Evolutionary conservation across 1,139 yeast species (phyloP).

Genomic region (Suhomyces wounanorum): DNA sequence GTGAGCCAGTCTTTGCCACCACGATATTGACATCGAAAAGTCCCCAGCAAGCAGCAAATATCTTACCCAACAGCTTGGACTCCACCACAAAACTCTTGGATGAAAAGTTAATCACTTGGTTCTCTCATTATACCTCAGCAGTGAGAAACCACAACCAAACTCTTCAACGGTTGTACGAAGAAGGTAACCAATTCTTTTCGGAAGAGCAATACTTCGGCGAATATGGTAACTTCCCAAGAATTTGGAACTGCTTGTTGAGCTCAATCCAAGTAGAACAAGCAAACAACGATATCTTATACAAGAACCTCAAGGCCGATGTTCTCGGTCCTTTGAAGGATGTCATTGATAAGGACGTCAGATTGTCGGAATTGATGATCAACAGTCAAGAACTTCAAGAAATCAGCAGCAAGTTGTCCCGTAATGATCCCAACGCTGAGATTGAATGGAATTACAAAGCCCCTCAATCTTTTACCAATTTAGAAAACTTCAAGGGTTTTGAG

Average conservation of each 20-base stretch:
- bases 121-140: constrained; percentile 17
- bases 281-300: constrained; percentile 53
- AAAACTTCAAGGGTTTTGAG: constrained; percentile 69
- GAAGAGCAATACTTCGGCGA: constrained; percentile 29
- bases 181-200: constrained; percentile 16
- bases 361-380: constrained; percentile 42
- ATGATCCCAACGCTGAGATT: constrained; percentile 36
- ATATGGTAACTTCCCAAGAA: constrained; percentile 54
- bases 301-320: constrained; percentile 56
- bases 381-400: constrained; percentile 45
- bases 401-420: constrained; percentile 23
- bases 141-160: constrained; percentile 16
- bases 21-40: constrained; percentile 46
- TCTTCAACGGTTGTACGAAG: constrained; percentile 17
- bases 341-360: constrained; percentile 55
- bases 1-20: constrained; percentile 32
- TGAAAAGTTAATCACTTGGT: constrained; percentile 19
- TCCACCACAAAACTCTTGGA: constrained; percentile 18
- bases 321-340: constrained; percentile 56
- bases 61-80: constrained; percentile 38
- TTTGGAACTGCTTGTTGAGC: constrained; percentile 60
- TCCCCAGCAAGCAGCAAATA: constrained; percentile 45
- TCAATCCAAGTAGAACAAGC: constrained; percentile 55
- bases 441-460: constrained; percentile 83
- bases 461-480: constrained; percentile 72